These are phyloP conservation scores for Teunomyces gatunensis DNA, from an alignment of 805 yeast genomes.

Conservation along the genomic window DNA sequence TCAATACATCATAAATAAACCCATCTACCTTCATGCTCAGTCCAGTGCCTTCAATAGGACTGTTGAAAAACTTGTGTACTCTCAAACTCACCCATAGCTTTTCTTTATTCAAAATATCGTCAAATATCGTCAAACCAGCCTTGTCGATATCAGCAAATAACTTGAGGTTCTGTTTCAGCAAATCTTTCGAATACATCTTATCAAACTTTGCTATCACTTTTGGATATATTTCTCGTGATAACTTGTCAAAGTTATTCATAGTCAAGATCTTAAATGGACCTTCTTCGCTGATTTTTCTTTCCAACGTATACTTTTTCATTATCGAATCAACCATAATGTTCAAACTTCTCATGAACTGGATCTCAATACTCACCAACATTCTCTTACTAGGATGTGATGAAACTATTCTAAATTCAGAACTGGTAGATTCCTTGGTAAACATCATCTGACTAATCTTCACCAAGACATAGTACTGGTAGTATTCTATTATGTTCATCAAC, in stretches of 20 bases:
- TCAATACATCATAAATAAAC: slow-evolving; percentile 36
- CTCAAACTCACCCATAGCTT: slow-evolving; percentile 30
- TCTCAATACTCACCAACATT: slow-evolving; percentile 39
- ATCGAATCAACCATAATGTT: slow-evolving; percentile 40
- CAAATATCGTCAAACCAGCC: slow-evolving; percentile 37
- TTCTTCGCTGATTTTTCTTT: slow-evolving; percentile 21
- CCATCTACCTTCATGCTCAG: slow-evolving; percentile 30
- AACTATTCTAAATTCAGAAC: slow-evolving; percentile 26
- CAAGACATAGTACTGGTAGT: slow-evolving; percentile 34
- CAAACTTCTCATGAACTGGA: slow-evolving; percentile 44
- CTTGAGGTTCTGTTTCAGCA: slow-evolving; percentile 36
- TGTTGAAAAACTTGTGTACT: slow-evolving; percentile 24
- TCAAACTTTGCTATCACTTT: slow-evolving; percentile 32
- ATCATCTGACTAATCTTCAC: slow-evolving; percentile 27
- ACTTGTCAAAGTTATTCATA: slow-evolving; percentile 42
- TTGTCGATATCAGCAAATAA: slow-evolving; percentile 42
- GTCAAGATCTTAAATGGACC: slow-evolving; percentile 39
- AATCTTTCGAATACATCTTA: slow-evolving; percentile 31
- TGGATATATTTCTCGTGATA: slow-evolving; percentile 32
- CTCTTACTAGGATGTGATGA: slow-evolving; percentile 39
- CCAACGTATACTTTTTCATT: slow-evolving; percentile 37
- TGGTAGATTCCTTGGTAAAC: slow-evolving; percentile 15
- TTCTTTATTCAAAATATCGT: slow-evolving; percentile 38
- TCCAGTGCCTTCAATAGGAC: slow-evolving; percentile 4
- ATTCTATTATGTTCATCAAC: slow-evolving; percentile 33